phyloP scores from a whole-genome alignment of 805 yeast species.

The Brettanomyces bruxellensis region DNA sequence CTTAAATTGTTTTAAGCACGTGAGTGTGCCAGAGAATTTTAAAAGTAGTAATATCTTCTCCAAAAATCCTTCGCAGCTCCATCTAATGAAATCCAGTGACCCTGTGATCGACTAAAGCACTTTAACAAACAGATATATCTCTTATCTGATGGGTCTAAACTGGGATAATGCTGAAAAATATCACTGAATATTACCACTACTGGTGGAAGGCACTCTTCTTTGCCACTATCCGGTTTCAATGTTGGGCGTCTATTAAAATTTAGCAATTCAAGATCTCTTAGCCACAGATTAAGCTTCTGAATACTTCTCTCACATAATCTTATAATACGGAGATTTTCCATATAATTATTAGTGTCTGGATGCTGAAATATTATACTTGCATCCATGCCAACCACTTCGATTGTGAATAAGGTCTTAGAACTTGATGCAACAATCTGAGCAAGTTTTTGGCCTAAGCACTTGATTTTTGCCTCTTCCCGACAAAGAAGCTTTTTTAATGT shows the following conservation, averaged over 20 bases:
- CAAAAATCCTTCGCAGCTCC: constrained; percentile 3
- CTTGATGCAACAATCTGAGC: constrained; percentile 9
- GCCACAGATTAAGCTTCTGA: constrained; percentile 18
- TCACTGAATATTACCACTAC: constrained; percentile 22
- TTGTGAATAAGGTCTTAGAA: constrained; percentile 8
- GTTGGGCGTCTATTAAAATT: constrained; percentile 8
- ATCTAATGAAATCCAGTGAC: background rate
- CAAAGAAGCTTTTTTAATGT: background rate
- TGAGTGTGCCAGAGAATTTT: background rate
- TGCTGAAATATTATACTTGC: constrained; percentile 11
- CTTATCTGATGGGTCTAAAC: constrained; percentile 1
- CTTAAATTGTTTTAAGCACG: constrained; percentile 5
- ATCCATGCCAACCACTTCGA: constrained; percentile 16
- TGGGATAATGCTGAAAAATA: constrained; percentile 24
- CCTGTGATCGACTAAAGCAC: constrained; percentile 13
- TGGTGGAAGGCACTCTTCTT: constrained; percentile 10
- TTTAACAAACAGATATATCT: constrained; percentile 9
- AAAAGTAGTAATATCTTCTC: background rate
- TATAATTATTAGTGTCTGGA: constrained; percentile 2
- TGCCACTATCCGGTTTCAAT: constrained; percentile 3
- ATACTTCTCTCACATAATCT: constrained; percentile 15
- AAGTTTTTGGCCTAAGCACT: constrained; percentile 9
- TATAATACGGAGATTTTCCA: constrained; percentile 8
- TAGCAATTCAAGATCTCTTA: constrained; percentile 10
- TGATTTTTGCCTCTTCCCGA: constrained; percentile 4